Evolutionary conservation across 768 basidiomycete species (phyloP).

Genomic region (Termitomyces sp.): DNA sequence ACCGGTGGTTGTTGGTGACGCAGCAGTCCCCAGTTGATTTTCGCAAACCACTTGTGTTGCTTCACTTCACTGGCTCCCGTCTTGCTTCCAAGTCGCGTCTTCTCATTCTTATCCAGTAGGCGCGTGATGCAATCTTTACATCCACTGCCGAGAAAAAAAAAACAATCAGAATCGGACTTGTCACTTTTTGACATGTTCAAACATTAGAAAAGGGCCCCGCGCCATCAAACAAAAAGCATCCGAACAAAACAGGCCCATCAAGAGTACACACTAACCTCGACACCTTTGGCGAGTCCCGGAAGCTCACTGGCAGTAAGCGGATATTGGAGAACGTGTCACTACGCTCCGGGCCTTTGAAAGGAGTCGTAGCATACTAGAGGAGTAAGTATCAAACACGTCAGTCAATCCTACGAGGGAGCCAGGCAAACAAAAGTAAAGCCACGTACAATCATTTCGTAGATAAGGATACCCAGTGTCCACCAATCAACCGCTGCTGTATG

Average conservation of each 20-base stretch:
- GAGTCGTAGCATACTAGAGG: slow-evolving; percentile 90
- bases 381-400: slow-evolving; percentile 31
- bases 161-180: slow-evolving; percentile 21
- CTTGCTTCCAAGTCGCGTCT: slow-evolving; percentile 82
- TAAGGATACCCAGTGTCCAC: slow-evolving; percentile 98
- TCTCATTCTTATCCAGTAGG: slow-evolving; percentile 90
- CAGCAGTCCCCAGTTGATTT: slow-evolving; percentile 95
- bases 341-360: slow-evolving; percentile 95
- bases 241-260: slow-evolving; percentile 20
- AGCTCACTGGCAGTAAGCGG: slow-evolving; percentile 79
- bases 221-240: slow-evolving; percentile 21
- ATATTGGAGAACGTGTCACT: slow-evolving; percentile 97
- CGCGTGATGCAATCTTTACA: slow-evolving; percentile 88
- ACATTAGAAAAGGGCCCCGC: slow-evolving; percentile 18
- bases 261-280: slow-evolving; percentile 51
- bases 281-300: slow-evolving; percentile 82
- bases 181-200: slow-evolving; percentile 8
- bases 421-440: slow-evolving; percentile 29
- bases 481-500: slow-evolving; percentile 99
- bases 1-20: slow-evolving; percentile 93
- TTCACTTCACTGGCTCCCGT: slow-evolving; percentile 98
- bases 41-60: slow-evolving; percentile 96
- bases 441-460: slow-evolving; percentile 99
- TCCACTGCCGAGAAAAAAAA: slow-evolving; percentile 46
- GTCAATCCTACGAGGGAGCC: slow-evolving; percentile 22